Conservation (phyloP, 139 green algal genomes). For the Parachlorella kessleri region DNA sequence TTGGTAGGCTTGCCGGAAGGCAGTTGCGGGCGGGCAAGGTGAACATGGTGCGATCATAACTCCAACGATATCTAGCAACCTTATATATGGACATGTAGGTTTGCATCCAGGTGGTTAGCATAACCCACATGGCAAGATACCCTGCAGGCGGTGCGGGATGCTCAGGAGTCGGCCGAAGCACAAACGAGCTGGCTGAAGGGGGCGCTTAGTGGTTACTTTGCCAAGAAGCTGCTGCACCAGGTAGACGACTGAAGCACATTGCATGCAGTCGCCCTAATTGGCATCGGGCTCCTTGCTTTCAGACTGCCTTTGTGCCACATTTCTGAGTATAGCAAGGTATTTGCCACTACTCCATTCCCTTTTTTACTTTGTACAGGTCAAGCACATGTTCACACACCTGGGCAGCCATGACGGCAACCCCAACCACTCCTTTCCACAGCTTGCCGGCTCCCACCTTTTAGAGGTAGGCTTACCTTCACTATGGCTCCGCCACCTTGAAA, state of each 20-base stretch:
- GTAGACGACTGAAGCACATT: constrained; percentile 41
- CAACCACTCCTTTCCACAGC: constrained; percentile 75
- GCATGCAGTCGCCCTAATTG: background rate
- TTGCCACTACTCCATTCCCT: too few species aligned
- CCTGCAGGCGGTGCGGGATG: constrained; percentile 50
- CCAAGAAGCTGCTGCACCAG: constrained; percentile 67
- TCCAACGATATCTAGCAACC: too few species aligned
- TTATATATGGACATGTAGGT: background rate
- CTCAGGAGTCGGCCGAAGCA: constrained; percentile 43
- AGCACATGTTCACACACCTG: constrained; percentile 37
- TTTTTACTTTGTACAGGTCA: constrained; percentile 2
- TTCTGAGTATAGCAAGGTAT: background rate
- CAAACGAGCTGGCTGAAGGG: constrained; percentile 56
- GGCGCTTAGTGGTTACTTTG: constrained; percentile 62
- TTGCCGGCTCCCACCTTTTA: constrained; percentile 78
- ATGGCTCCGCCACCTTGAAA: too few species aligned
- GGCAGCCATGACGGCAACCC: constrained; percentile 44
- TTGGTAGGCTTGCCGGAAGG: background rate
- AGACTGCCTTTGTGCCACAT: background rate
- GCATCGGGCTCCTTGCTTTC: background rate
- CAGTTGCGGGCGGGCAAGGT: background rate
- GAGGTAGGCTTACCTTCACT: constrained; percentile 33
- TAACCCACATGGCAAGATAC: background rate
- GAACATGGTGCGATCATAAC: too few species aligned
- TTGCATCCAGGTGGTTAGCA: background rate